Percentiles rank a stretch among this genome's conserved stretches.
phyloP scores from a whole-genome alignment of 768 basidiomycete species.

The Termitomyces eurrhizus region DNA sequence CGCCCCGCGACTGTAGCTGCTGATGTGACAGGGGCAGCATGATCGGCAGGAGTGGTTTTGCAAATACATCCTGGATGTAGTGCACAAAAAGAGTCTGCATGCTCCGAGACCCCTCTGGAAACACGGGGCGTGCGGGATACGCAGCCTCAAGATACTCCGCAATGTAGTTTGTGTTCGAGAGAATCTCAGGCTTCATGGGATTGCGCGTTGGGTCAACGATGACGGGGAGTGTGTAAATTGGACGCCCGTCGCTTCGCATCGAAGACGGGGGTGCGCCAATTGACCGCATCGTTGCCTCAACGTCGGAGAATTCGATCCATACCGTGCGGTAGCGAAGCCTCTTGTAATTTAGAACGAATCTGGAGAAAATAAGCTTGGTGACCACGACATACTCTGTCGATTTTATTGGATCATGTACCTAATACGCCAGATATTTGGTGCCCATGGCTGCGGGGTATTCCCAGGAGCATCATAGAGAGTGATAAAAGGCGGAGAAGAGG shows the following conservation, averaged over 20 bases:
- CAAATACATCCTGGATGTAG: constrained; percentile 62
- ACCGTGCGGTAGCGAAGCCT: constrained; percentile 63
- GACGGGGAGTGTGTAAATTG: constrained; percentile 67
- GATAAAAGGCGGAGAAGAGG: constrained; percentile 40
- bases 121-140: constrained; percentile 67
- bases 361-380: constrained; percentile 19
- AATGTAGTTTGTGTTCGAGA: constrained; percentile 59
- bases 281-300: constrained; percentile 54
- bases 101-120: constrained; percentile 67
- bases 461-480: constrained; percentile 67
- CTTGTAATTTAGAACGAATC: constrained; percentile 77
- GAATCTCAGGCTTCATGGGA: constrained; percentile 40
- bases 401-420: constrained; percentile 33
- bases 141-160: constrained; percentile 68
- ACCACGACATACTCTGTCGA: not conserved
- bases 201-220: constrained; percentile 56
- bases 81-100: constrained; percentile 69
- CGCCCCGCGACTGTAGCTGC: constrained; percentile 54
- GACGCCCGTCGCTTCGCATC: constrained; percentile 49
- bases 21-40: constrained; percentile 68
- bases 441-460: constrained; percentile 63
- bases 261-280: constrained; percentile 60
- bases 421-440: constrained; percentile 72
- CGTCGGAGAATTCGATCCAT: constrained; percentile 69
- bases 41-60: constrained; percentile 62